Base-by-base conservation (phyloP, 2,329 filamentous ascomycete species). In the Aspergillus viridinutans region DNA sequence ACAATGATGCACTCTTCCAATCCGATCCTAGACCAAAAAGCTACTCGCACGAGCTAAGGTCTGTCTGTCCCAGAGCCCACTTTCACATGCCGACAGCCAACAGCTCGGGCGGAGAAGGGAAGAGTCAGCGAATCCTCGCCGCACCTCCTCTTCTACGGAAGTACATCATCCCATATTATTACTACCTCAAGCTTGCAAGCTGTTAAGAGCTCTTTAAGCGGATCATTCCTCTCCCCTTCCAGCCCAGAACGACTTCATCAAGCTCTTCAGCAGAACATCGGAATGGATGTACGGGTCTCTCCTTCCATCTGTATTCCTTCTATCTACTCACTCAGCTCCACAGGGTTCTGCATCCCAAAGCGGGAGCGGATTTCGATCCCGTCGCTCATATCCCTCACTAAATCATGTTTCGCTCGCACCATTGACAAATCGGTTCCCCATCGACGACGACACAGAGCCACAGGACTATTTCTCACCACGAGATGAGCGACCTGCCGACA, bases 341-440 rank as follows among this genome's bases (percentile, higher is more conserved):
- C 60, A 72, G 67, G 61, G 60, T 42, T 64, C 64, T 38, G 56
- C 59, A 38, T 68, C 67, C 25, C 62, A 64, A 32, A 59, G 62
- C 53, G 64, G 67, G 7, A 23, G n/a, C 43, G 43, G 21, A 23
- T 23, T 74, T 61, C 70, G 68, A 32, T 74, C 73, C 47, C 79
- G 80, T 50, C 83, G 84, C 56, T 85, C 83, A 51, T 82, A 83
- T 64, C 82, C 82, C 50, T 84, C 84, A 59, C 77, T 87, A 53
- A 74, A 81, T 63, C 80, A 84, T 65, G 78, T 86, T 59, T 85
- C 84, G 47, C 77, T 86, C n/a, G 82, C 83, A 64, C 84, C 84
- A 42, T 76, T 87, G 55, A 82, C 80, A 54, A 76, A 79, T 51
- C 78, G 77, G 68, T 83, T 82, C 64, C 80, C 79, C 21, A 77